Conservation (phyloP, 768 basidiomycete genomes). For the Tulasnella sp. region DNA sequence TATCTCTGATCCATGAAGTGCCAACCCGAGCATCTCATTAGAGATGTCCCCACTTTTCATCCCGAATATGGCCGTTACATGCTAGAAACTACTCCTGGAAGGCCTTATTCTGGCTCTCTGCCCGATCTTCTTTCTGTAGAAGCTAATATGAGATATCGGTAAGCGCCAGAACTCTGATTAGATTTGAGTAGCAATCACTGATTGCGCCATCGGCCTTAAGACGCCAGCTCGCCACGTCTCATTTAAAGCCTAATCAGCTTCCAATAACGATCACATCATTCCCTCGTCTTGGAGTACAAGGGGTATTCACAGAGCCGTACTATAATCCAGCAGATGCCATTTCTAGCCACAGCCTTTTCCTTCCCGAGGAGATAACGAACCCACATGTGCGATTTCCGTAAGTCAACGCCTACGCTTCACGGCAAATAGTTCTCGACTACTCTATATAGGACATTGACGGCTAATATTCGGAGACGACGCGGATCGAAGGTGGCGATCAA, state of each 20-base stretch:
- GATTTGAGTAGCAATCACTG: background rate
- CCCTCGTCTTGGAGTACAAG: constrained; percentile 78
- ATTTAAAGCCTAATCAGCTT: constrained; percentile 73
- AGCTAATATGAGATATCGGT: constrained; percentile 90
- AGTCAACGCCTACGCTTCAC: constrained; percentile 28
- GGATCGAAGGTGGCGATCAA: constrained; percentile 94
- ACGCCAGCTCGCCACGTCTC: constrained; percentile 67
- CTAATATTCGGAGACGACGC: constrained; percentile 82
- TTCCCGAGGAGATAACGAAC: constrained; percentile 92
- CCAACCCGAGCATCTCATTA: constrained; percentile 28
- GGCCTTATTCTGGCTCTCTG: constrained; percentile 82
- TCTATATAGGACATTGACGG: constrained; percentile 71
- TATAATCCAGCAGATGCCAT: constrained; percentile 58
- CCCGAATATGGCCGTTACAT: constrained; percentile 98
- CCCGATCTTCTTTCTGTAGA: constrained; percentile 82
- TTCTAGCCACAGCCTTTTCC: constrained; percentile 86
- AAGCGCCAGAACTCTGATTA: constrained; percentile 18
- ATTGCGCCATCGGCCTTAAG: constrained; percentile 28
- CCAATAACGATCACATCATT: constrained; percentile 93
- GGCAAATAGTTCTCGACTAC: constrained; percentile 13
- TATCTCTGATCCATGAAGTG: background rate
- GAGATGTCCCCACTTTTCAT: constrained; percentile 79
- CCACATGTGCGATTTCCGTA: constrained; percentile 97
- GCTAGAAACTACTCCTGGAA: constrained; percentile 95
- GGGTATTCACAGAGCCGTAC: constrained; percentile 85